A percentile compares a stretch with the other conserved stretches of the same genome.
Conservation (phyloP, 1,284 basidiomycete genomes). For the Cutaneotrichosporon spelunceum region DNA sequence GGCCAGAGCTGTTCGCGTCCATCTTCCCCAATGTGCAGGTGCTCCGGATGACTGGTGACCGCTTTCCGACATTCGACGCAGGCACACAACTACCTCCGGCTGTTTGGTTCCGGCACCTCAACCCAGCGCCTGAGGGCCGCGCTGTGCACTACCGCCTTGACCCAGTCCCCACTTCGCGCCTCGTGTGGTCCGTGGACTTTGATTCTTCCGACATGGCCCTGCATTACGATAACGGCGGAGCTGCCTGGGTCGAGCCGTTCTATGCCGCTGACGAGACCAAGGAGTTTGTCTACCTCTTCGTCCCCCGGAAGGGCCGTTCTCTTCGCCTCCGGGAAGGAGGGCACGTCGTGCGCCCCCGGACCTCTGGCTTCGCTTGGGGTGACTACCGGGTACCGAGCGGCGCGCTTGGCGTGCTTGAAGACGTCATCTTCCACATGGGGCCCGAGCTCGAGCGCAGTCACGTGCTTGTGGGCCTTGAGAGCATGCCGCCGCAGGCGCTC, state of each 20-base stretch:
- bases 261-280: neutral
- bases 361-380: neutral
- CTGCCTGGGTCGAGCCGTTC: neutral
- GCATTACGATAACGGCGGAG: neutral
- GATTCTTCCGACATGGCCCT: neutral
- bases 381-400: neutral
- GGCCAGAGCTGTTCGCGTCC: neutral
- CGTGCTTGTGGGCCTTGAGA: neutral
- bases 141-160: neutral
- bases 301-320: neutral
- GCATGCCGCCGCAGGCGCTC: neutral
- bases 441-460: slow-evolving; percentile 4
- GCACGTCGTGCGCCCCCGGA: neutral
- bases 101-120: neutral
- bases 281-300: neutral
- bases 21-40: neutral
- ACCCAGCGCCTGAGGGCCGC: neutral
- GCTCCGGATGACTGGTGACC: neutral
- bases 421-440: slow-evolving; percentile 3
- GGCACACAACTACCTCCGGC: neutral
- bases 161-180: neutral
- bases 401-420: slow-evolving; percentile 5
- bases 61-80: neutral
- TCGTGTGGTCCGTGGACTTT: neutral
- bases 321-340: neutral